These are phyloP conservation scores for Danielia oregonensis DNA, from an alignment of 805 yeast genomes.

Conservation along the genomic window DNA sequence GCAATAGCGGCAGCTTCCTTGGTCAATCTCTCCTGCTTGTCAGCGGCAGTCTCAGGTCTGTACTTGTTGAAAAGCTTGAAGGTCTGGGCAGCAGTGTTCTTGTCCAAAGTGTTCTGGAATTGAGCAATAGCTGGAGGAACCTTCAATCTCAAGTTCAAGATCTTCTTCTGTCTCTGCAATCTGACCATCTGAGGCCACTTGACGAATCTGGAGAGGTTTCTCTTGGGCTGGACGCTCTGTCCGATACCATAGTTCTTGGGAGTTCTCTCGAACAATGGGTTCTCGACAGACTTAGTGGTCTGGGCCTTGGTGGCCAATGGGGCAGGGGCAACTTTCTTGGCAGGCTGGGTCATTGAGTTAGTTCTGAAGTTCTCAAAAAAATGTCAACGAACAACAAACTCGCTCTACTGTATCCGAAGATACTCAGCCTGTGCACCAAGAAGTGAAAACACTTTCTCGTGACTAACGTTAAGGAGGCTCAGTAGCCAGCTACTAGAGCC, in stretches of 20 bases:
- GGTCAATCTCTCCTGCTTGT: constrained; percentile 98
- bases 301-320: constrained; percentile 39
- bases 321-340: constrained; percentile 49
- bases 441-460: constrained; percentile 30
- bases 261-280: constrained; percentile 61
- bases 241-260: constrained; percentile 97
- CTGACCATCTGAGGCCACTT: constrained; percentile 99
- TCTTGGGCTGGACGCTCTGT: constrained; percentile 92
- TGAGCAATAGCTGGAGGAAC: constrained; percentile 99
- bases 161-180: constrained; percentile 98
- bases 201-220: constrained; percentile 94
- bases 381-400: constrained; percentile 27
- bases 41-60: constrained; percentile 96
- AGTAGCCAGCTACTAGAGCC: constrained; percentile 6
- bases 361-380: constrained; percentile 16
- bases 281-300: constrained; percentile 24
- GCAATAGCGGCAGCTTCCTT: constrained; percentile 99
- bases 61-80: constrained; percentile 98
- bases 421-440: constrained; percentile 45
- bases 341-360: constrained; percentile 48
- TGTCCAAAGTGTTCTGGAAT: constrained; percentile 94
- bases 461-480: background rate
- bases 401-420: constrained; percentile 40
- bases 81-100: constrained; percentile 97
- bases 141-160: constrained; percentile 91